Conservation (phyloP, 2,329 filamentous ascomycete species). For the Apiospora sp. region DNA sequence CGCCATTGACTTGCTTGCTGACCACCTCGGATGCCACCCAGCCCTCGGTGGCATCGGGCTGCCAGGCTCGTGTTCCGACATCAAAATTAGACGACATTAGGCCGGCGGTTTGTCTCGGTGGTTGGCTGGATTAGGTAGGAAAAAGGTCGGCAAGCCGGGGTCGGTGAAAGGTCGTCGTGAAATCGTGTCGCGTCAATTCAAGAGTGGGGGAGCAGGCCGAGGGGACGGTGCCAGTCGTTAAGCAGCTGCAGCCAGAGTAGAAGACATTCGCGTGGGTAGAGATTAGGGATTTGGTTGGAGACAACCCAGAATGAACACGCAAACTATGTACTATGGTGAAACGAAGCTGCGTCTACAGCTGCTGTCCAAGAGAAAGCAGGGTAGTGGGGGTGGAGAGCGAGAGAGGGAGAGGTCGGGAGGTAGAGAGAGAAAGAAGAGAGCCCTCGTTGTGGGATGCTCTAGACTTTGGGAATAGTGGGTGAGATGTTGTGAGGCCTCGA, state of each 20-base stretch:
- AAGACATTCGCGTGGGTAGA: conserved; percentile 28
- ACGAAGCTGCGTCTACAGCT: conserved; percentile 26
- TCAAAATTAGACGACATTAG: conserved; percentile 94
- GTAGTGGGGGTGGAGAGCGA: conserved; percentile 21
- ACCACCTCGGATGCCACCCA: conserved; percentile 97
- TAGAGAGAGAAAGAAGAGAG: neutral
- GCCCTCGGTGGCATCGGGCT: conserved; percentile 93
- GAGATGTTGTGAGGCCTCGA: conserved; percentile 14
- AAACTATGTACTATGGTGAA: conserved; percentile 28
- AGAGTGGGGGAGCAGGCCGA: conserved; percentile 19
- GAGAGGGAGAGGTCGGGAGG: conserved; percentile 11
- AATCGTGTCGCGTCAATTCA: conserved; percentile 25
- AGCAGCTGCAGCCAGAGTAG: conserved; percentile 28
- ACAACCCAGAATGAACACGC: conserved; percentile 26
- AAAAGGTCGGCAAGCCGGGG: conserved; percentile 20
- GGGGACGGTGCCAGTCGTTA: conserved; percentile 27
- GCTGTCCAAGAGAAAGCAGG: conserved; percentile 12
- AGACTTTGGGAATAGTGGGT: conserved; percentile 10
- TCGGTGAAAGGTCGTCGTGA: conserved; percentile 21
- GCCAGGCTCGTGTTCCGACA: conserved; percentile 97
- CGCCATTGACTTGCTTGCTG: conserved; percentile 82
- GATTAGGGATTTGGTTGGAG: conserved; percentile 24
- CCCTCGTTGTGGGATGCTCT: conserved; percentile 13
- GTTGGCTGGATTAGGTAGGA: conserved; percentile 21
- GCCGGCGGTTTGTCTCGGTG: conserved; percentile 25